Base-by-base conservation (phyloP, 1,284 basidiomycete species). In the Cerrena zonata region DNA sequence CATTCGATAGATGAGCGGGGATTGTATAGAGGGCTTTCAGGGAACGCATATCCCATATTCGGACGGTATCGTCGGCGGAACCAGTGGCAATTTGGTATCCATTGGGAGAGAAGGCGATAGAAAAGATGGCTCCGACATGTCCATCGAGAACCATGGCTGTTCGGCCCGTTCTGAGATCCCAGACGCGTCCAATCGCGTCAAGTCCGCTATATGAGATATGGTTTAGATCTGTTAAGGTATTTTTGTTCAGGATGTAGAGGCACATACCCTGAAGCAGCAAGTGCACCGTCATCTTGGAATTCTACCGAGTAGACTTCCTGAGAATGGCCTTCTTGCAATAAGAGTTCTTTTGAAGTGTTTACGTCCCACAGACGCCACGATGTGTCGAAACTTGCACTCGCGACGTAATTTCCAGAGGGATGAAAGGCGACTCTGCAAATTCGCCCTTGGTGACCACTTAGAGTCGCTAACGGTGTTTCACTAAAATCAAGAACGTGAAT, bases 351-450 rank as follows among this genome's bases (percentile, higher is more conserved):
- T 1, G 83, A 73, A 1, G 83, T 89, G 42, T 78, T 75, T 2
- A 93, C 86, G 66, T 99, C 94, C 96, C 96, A 99, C 44, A 99
- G 69, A 37, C 96, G 76, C 95, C 96, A 99, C n/a, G 95, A 93
- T 3, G 92, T 96, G 67, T 99, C 96, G 61, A 95, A 99, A 52
- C 92, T 92, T 0, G 95, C 94, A 54, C 92, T 94, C 1, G 89
- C 95, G 12, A 97, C 80, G 64, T 95, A 97, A 43, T 84, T 70
- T 1, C 96, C 96, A 0, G 91, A 92, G 0, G 96, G 94, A 68
- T 99, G 96, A 69, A 99, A 99, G 0, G 88, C 92, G 10, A 97
- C 88, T 12, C 95, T 82, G 59, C 91, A 94, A 2, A 99, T 86
- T 18, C 96, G 86, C 51, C 86, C 89, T 61, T 86, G 80, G 63